Conservation (phyloP, 345 rosid genomes). For the Moricandia arvensis region DNA sequence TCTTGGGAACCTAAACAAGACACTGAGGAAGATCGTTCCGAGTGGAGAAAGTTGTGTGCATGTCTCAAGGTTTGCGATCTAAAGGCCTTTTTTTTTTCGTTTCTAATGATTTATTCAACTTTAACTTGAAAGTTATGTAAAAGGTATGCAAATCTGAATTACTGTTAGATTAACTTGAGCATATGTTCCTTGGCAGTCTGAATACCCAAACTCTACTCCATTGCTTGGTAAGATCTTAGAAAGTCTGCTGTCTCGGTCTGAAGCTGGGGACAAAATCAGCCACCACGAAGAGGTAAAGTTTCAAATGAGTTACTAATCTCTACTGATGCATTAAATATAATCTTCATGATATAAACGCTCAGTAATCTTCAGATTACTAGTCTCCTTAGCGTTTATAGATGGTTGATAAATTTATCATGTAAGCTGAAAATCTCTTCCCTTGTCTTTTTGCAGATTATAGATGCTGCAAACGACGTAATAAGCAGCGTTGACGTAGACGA, state of each 20-base stretch:
- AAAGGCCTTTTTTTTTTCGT: not conserved
- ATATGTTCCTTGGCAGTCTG: slow-evolving; percentile 57
- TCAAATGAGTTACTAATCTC: slow-evolving; percentile 3
- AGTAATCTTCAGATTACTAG: not conserved
- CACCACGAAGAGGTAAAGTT: slow-evolving; percentile 64
- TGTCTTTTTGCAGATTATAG: slow-evolving; percentile 53
- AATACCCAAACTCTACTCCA: slow-evolving; percentile 74
- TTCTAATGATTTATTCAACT: not conserved
- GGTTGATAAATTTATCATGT: not conserved
- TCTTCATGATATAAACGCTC: too few species aligned
- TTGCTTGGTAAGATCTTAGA: slow-evolving; percentile 86
- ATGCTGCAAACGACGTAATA: slow-evolving; percentile 74
- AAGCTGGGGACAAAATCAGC: slow-evolving; percentile 58
- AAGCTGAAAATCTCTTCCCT: slow-evolving; percentile 24
- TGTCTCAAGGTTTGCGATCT: slow-evolving; percentile 63
- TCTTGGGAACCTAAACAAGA: slow-evolving; percentile 68
- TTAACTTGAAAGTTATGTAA: not conserved
- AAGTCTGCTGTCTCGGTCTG: slow-evolving; percentile 61
- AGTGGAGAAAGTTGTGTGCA: slow-evolving; percentile 66
- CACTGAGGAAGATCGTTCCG: slow-evolving; percentile 72
- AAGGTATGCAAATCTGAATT: slow-evolving; percentile 14
- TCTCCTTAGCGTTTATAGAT: slow-evolving; percentile 2
- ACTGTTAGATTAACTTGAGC: slow-evolving; percentile 20
- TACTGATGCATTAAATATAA: too few species aligned
- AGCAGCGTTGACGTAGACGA: slow-evolving; percentile 76